Evolutionary conservation across 2,329 filamentous ascomycete genomes (phyloP), one percentile per base, ranked within the genome.

Genomic region (Nemania sp.): DNA sequence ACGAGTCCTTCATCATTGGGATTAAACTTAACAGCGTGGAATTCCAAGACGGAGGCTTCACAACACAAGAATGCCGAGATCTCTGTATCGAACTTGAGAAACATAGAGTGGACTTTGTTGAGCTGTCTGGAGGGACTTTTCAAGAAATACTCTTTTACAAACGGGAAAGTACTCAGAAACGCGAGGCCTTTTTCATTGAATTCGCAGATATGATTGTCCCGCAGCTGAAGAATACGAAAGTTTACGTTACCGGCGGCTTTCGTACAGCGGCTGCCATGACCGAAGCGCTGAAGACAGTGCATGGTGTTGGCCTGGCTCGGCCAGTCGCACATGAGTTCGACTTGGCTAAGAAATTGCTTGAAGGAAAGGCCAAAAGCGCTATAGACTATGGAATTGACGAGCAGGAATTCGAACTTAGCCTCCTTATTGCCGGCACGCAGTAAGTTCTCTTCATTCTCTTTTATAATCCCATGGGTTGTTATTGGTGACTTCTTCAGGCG

Each of bases 121-220:
- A 93, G 77, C 84, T 93, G 27, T 88, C 85, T 20, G 91, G 90
- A 0, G 90, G 91, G 0, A 86, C 77, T 0, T 89, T 86, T 70
- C 86, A 89, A 72, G 77, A 88, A 63, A 83, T 87, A 0, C 85
- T 87, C 73, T 59, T 75, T 66, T 61, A 73, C 43, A 64, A 53
- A 51, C 64, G 56, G 7, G 79, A 80, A 24, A 81, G 82, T 5
- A 89, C 88, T 0, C 78, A 80, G 13, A 83, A 83, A 0, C 84
- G 90, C 7, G 90, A 92, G 72, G 88, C 89, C 0, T 92, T 90
- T 81, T 92, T 93, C 79, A 80, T 92, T 0, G 86, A 91, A 53
- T 92, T 92, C 70, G 87, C 88, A 0, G 83, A 89, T 66, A 73
- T 77, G 68, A 84, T 90, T 74, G 78, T 84, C 26, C 79, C 79